A percentile compares a stretch with the other conserved stretches of the same genome.
Evolutionary conservation across 2,329 filamentous ascomycete genomes (phyloP).

Genomic region (Trichoderma koningii): DNA sequence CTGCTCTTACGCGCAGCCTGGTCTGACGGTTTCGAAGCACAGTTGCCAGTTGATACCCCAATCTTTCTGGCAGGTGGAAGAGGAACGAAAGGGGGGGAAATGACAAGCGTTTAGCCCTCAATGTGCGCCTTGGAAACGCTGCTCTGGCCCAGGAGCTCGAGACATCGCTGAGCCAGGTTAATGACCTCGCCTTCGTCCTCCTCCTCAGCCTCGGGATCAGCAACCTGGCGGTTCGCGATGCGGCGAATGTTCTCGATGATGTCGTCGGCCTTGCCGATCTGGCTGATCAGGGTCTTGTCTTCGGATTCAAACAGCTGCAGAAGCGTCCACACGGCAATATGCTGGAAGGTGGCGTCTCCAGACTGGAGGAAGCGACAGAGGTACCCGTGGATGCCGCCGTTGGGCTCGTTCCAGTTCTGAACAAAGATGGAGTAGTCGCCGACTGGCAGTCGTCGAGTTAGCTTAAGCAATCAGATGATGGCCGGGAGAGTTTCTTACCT

Average conservation of each 20-base stretch:
- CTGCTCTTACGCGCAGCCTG: constrained; percentile 15
- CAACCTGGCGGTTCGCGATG: constrained; percentile 85
- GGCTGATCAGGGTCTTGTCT: constrained; percentile 82
- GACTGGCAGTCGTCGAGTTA: constrained; percentile 55
- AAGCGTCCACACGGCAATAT: constrained; percentile 98
- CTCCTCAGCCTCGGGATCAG: constrained; percentile 82
- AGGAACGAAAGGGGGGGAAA: neutral
- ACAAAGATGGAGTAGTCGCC: constrained; percentile 97
- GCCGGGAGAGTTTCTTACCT: constrained; percentile 58
- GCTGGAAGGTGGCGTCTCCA: constrained; percentile 95
- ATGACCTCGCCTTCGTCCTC: constrained; percentile 94
- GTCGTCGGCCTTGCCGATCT: constrained; percentile 87
- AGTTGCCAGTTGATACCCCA: neutral
- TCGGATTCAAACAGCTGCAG: constrained; percentile 94
- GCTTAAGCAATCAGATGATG: neutral
- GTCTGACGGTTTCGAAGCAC: constrained; percentile 8
- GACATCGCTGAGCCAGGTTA: constrained; percentile 82
- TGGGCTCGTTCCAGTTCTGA: constrained; percentile 87
- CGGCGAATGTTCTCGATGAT: constrained; percentile 89
- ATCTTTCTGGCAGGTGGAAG: neutral
- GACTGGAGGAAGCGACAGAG: constrained; percentile 89
- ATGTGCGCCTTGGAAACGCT: constrained; percentile 73
- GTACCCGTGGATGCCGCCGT: constrained; percentile 94
- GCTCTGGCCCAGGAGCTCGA: constrained; percentile 79
- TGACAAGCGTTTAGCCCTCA: constrained; percentile 61